Conservation (phyloP, 2,329 filamentous ascomycete species). For the Chaetoscypha palmicola region DNA sequence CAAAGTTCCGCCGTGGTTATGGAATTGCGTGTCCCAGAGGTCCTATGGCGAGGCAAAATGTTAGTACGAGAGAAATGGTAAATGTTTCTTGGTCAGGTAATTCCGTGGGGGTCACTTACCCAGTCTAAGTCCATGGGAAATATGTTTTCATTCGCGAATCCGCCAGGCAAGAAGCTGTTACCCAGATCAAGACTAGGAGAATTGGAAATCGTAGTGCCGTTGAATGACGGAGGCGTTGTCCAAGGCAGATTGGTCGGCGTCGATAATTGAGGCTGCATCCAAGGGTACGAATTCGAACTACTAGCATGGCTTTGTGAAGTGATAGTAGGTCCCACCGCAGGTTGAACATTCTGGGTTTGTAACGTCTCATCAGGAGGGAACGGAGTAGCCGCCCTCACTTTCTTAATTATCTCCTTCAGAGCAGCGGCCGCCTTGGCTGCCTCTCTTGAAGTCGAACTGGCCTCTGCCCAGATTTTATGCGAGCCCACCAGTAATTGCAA, state of each 20-base stretch:
- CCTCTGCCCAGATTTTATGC: constrained; percentile 19
- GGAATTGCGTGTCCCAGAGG: constrained; percentile 17
- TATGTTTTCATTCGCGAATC: neutral
- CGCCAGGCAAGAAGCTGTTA: neutral
- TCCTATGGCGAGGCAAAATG: constrained; percentile 8
- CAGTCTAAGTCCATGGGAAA: constrained; percentile 13
- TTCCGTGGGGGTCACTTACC: constrained; percentile 10
- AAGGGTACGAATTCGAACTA: neutral
- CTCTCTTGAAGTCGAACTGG: constrained; percentile 16
- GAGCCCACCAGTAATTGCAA: constrained; percentile 14
- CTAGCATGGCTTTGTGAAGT: neutral
- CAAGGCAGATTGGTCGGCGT: neutral
- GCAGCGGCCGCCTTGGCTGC: constrained; percentile 18
- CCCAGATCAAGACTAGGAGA: neutral
- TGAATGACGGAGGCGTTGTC: neutral
- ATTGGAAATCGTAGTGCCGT: neutral
- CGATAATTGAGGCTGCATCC: neutral
- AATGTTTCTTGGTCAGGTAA: neutral
- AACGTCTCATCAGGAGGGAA: neutral
- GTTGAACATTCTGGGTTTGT: neutral
- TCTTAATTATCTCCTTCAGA: constrained; percentile 17
- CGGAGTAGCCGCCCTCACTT: constrained; percentile 7
- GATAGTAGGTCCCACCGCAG: neutral
- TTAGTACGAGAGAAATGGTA: neutral
- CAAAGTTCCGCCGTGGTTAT: constrained; percentile 7